Conservation (phyloP, 2,329 filamentous ascomycete species). For the Aspergillus sp. region DNA sequence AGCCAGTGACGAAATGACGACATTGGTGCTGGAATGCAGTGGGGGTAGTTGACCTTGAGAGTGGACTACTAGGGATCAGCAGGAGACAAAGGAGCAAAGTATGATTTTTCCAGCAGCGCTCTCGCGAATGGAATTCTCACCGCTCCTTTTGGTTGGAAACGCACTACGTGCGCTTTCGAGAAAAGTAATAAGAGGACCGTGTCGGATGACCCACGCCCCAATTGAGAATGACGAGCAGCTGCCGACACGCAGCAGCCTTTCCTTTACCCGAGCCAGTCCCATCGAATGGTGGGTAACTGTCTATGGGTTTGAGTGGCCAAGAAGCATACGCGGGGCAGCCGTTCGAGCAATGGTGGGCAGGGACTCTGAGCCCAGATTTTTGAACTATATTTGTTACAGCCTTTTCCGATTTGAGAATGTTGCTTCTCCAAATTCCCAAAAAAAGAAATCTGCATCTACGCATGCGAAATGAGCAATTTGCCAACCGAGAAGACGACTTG, state of each 20-base stretch:
- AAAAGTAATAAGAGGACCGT: not conserved
- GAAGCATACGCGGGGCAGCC: not conserved
- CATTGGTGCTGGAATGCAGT: not conserved
- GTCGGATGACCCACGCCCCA: not conserved
- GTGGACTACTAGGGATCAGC: not conserved
- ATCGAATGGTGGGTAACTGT: not conserved
- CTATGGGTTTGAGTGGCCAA: not conserved
- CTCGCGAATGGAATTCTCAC: constrained; percentile 5
- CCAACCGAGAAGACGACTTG: not conserved
- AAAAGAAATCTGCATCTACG: not conserved
- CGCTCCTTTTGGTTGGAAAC: constrained; percentile 9
- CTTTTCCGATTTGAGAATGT: too few relatives aligned
- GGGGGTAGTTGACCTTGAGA: not conserved
- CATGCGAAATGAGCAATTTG: not conserved
- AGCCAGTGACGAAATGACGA: not conserved
- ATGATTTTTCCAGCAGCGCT: constrained; percentile 2
- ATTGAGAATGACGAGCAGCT: not conserved
- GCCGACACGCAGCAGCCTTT: not conserved
- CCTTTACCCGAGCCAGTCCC: not conserved
- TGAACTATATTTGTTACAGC: too few relatives aligned
- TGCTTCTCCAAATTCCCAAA: too few relatives aligned
- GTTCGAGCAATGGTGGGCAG: not conserved
- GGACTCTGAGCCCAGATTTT: too few relatives aligned
- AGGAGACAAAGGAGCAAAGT: constrained; percentile 1
- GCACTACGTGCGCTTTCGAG: too few relatives aligned